These are phyloP conservation scores for Dimocarpus longan DNA, from an alignment of 345 rosid genomes.

Conservation along the genomic window DNA sequence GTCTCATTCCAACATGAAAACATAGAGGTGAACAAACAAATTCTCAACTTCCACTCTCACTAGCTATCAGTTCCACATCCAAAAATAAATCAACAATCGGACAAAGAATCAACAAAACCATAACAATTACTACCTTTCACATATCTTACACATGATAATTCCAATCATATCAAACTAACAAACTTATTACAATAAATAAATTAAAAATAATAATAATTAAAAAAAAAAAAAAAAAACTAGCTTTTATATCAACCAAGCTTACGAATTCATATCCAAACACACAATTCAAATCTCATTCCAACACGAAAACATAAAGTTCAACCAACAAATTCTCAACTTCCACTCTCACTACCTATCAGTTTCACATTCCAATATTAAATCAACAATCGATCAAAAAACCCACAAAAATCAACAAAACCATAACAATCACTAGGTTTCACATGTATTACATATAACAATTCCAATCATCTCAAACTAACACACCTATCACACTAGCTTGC, in stretches of 20 bases:
- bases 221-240: not conserved
- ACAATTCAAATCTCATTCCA: not conserved
- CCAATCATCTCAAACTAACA: not conserved
- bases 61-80: not conserved
- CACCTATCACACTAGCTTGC: not conserved
- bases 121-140: not conserved
- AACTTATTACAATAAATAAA: not conserved
- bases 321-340: not conserved
- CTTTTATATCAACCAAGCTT: not conserved
- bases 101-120: not conserved
- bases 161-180: not conserved
- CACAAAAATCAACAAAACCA: slow-evolving; percentile 1
- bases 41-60: not conserved
- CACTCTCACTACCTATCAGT: not conserved
- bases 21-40: not conserved
- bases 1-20: not conserved
- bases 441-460: not conserved
- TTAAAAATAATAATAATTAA: too few species aligned
- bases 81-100: not conserved
- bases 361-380: not conserved
- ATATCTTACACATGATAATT: not conserved
- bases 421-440: not conserved
- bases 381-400: not conserved
- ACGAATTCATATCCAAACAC: not conserved
- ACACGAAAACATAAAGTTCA: not conserved